phyloP scores from a whole-genome alignment of 305 asterid genomes.

The Plantago lanceolata region DNA sequence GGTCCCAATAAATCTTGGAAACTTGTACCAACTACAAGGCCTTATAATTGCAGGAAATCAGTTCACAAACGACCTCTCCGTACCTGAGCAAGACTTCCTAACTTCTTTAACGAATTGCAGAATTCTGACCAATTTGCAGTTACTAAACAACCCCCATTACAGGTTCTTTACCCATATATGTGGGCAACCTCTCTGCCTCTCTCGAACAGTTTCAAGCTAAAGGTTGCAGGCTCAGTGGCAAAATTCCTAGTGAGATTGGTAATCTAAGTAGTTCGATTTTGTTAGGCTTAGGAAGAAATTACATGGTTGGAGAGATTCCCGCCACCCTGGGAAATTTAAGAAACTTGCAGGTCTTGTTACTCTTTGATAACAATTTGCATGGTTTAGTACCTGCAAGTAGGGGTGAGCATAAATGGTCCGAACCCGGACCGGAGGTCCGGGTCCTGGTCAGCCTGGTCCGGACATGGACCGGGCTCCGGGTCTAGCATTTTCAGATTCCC shows the following conservation, averaged over 20 bases:
- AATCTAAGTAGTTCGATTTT: constrained; percentile 1
- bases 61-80: constrained; percentile 18
- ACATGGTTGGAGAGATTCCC: constrained; percentile 23
- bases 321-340: constrained; percentile 13
- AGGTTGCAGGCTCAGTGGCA: constrained; percentile 6
- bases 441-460: no score
- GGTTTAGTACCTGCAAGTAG: constrained; percentile 1
- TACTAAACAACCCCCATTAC: neutral
- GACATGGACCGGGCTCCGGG: no score
- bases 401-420: no score
- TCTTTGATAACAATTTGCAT: neutral
- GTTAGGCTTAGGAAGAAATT: neutral
- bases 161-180: constrained; percentile 23
- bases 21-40: neutral
- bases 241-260: constrained; percentile 25
- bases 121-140: neutral
- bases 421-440: no score
- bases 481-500: no score
- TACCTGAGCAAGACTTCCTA: constrained; percentile 17
- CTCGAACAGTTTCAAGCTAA: neutral
- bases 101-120: constrained; percentile 11
- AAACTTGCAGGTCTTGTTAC: constrained; percentile 12
- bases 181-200: constrained; percentile 24
- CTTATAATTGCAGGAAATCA: neutral
- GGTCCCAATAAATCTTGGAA: constrained; percentile 19